Conservation (phyloP, 257 asterid genomes). For the Anisodus tanguticus region DNA sequence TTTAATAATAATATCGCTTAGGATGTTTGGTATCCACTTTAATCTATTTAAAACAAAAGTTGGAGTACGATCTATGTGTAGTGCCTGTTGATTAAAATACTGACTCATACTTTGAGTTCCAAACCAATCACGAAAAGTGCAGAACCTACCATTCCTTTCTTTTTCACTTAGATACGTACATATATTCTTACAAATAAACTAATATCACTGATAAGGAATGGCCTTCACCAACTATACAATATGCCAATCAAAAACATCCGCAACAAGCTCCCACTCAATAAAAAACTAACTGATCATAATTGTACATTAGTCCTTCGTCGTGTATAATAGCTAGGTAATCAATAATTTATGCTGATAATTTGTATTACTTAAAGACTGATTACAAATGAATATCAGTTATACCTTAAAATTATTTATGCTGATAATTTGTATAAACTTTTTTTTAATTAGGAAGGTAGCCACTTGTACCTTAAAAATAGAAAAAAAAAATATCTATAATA, state of each 20-base stretch:
- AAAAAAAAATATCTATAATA: too few species aligned
- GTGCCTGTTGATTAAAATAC: not conserved
- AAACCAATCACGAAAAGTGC: not conserved
- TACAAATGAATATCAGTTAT: too few species aligned
- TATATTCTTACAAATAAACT: not conserved
- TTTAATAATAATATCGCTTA: not conserved
- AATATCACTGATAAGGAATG: too few species aligned
- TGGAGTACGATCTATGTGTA: not conserved
- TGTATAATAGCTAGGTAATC: not conserved
- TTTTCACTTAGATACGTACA: not conserved
- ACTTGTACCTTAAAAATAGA: too few species aligned
- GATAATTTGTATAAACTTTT: too few species aligned
- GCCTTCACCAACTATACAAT: not conserved
- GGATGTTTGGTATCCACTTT: not conserved
- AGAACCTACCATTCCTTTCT: not conserved
- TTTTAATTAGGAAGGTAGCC: too few species aligned
- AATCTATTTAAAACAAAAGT: not conserved
- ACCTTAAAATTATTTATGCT: too few species aligned
- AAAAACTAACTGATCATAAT: too few species aligned
- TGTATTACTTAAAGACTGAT: too few species aligned
- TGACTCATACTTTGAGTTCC: not conserved
- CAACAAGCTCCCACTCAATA: not conserved
- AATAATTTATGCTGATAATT: too few species aligned
- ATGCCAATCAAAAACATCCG: not conserved
- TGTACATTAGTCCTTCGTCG: too few species aligned